Conservation (phyloP, 805 yeast genomes). For the Saccharomycopsis sp. region DNA sequence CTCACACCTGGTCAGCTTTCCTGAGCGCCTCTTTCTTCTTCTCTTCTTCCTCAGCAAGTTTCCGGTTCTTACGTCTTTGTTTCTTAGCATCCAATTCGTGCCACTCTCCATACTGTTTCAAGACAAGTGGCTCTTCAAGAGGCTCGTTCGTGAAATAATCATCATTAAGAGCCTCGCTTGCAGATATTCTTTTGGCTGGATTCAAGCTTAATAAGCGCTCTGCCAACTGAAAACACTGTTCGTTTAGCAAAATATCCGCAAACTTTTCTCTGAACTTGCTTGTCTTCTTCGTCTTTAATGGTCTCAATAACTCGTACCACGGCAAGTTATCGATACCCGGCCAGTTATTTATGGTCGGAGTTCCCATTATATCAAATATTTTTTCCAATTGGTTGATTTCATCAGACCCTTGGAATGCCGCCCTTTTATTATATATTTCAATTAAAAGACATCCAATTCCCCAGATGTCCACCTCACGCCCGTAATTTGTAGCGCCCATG, state of each 20-base stretch:
- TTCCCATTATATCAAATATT: slow-evolving; percentile 81
- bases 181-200: slow-evolving; percentile 62
- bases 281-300: slow-evolving; percentile 33
- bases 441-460: slow-evolving; percentile 89
- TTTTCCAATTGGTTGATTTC: slow-evolving; percentile 77
- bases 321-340: slow-evolving; percentile 74
- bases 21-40: background rate
- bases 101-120: slow-evolving; percentile 75
- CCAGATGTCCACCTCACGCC: slow-evolving; percentile 92
- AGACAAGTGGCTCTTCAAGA: slow-evolving; percentile 49
- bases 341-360: slow-evolving; percentile 71
- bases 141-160: slow-evolving; percentile 71
- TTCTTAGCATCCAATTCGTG: slow-evolving; percentile 94
- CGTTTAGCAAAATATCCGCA: slow-evolving; percentile 37
- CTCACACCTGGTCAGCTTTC: background rate
- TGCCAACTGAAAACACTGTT: slow-evolving; percentile 60
- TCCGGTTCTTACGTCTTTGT: slow-evolving; percentile 46
- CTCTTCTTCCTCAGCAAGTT: slow-evolving; percentile 14
- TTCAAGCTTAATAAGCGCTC: slow-evolving; percentile 54
- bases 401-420: slow-evolving; percentile 82
- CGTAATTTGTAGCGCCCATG: slow-evolving; percentile 85
- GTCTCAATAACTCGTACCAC: slow-evolving; percentile 85
- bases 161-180: slow-evolving; percentile 63
- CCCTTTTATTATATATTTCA: slow-evolving; percentile 68
- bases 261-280: slow-evolving; percentile 37